Conservation (phyloP, 768 basidiomycete genomes). For the Hygrophorus pudorinus region DNA sequence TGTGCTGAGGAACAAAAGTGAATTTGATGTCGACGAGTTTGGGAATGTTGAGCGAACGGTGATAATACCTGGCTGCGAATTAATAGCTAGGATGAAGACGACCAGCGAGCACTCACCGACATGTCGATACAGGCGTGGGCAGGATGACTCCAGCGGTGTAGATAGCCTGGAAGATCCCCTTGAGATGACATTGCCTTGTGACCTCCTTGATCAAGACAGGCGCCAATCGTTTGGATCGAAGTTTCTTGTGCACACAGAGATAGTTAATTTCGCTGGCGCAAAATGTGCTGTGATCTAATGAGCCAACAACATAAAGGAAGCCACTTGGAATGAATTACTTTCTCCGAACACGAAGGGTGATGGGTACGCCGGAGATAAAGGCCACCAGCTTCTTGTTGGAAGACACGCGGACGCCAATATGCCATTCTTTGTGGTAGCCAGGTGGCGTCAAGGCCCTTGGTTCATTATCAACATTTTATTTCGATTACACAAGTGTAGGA, state of each 20-base stretch:
- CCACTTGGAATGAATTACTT: slow-evolving; percentile 43
- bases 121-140: slow-evolving; percentile 87
- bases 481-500: neutral
- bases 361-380: slow-evolving; percentile 90
- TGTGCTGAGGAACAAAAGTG: slow-evolving; percentile 74
- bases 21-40: slow-evolving; percentile 91
- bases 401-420: slow-evolving; percentile 85
- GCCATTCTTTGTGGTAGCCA: slow-evolving; percentile 91
- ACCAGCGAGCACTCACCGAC: slow-evolving; percentile 35
- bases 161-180: slow-evolving; percentile 91
- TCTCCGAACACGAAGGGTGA: slow-evolving; percentile 73
- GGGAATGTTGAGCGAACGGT: slow-evolving; percentile 82
- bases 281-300: slow-evolving; percentile 39
- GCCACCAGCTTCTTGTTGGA: slow-evolving; percentile 91
- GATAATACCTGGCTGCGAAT: slow-evolving; percentile 58
- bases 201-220: slow-evolving; percentile 98
- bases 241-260: slow-evolving; percentile 94
- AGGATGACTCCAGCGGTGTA: slow-evolving; percentile 92
- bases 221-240: slow-evolving; percentile 88
- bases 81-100: slow-evolving; percentile 1
- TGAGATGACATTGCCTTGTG: slow-evolving; percentile 83
- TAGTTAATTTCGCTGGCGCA: slow-evolving; percentile 89
- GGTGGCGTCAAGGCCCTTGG: slow-evolving; percentile 89
- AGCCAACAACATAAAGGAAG: neutral
- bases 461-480: neutral